phyloP scores from a whole-genome alignment of 306 rosid species.

The Abrus pulchellus region DNA sequence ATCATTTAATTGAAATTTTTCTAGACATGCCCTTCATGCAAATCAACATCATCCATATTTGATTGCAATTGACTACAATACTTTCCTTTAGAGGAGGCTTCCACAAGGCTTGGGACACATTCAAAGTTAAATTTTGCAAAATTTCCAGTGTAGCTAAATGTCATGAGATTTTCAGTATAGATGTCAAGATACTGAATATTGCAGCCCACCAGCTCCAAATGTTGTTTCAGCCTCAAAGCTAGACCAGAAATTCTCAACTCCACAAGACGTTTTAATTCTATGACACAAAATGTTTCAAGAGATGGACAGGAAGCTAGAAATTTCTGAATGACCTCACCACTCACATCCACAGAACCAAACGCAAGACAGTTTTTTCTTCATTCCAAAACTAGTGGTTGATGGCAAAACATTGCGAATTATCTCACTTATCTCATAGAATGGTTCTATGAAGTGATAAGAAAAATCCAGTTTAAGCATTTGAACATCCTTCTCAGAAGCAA shows the following conservation, averaged over 20 bases:
- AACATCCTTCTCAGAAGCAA: constrained; percentile 13
- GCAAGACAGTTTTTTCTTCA: background rate
- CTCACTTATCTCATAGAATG: background rate
- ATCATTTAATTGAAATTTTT: too few relatives aligned
- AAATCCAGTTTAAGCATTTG: constrained; percentile 20
- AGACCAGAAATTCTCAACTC: background rate
- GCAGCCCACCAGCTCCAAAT: constrained; percentile 25
- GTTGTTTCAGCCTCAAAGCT: constrained; percentile 30
- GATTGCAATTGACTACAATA: background rate
- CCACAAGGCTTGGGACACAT: constrained; percentile 17
- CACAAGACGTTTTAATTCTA: background rate
- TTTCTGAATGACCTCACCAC: background rate
- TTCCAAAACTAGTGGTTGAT: background rate
- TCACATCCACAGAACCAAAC: constrained; percentile 40
- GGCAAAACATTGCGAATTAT: background rate
- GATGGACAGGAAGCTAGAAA: constrained; percentile 9
- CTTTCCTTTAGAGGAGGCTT: background rate
- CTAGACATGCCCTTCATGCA: background rate
- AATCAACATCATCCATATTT: background rate
- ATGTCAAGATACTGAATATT: background rate
- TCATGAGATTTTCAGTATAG: constrained; percentile 20
- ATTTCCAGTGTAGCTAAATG: background rate
- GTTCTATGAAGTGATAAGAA: background rate
- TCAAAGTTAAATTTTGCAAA: background rate
- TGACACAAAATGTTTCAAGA: constrained; percentile 22